Evolutionary conservation across 2,329 filamentous ascomycete genomes (phyloP).

Genomic region (Colletotrichum kahawae): DNA sequence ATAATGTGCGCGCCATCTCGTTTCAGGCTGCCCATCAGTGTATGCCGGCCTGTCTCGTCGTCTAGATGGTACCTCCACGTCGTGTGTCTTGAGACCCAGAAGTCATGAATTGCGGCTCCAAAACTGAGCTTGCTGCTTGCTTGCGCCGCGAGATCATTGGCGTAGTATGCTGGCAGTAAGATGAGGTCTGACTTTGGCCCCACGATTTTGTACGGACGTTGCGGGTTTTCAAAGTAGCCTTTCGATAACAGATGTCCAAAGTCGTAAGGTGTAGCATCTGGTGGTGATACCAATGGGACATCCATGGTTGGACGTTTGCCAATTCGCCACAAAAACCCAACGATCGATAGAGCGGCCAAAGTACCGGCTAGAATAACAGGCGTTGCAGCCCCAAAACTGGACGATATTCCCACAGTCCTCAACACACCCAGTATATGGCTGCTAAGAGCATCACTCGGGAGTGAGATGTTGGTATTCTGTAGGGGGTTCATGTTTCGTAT

Average conservation of each 20-base stretch:
- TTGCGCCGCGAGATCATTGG: background rate
- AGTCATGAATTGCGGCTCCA: background rate
- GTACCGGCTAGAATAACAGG: background rate
- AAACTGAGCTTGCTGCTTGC: background rate
- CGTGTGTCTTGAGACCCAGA: background rate
- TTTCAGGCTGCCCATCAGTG: background rate
- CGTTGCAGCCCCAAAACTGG: background rate
- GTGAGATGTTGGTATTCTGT: background rate
- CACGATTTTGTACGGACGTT: background rate
- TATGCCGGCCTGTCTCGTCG: background rate
- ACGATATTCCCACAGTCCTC: background rate
- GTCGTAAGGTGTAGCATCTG: background rate
- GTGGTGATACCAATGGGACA: background rate
- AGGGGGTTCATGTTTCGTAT: background rate
- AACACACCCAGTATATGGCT: background rate
- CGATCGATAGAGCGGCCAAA: background rate
- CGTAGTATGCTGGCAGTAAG: background rate
- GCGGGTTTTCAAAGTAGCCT: background rate
- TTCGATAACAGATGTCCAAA: background rate
- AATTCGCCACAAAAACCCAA: constrained; percentile 12
- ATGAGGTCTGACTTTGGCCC: background rate
- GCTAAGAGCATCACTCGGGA: background rate
- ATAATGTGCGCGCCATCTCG: background rate
- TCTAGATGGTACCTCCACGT: constrained; percentile 1
- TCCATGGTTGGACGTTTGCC: constrained; percentile 17